phyloP scores from a whole-genome alignment of 306 rosid genomes.

The Dryas alaskensis region DNA sequence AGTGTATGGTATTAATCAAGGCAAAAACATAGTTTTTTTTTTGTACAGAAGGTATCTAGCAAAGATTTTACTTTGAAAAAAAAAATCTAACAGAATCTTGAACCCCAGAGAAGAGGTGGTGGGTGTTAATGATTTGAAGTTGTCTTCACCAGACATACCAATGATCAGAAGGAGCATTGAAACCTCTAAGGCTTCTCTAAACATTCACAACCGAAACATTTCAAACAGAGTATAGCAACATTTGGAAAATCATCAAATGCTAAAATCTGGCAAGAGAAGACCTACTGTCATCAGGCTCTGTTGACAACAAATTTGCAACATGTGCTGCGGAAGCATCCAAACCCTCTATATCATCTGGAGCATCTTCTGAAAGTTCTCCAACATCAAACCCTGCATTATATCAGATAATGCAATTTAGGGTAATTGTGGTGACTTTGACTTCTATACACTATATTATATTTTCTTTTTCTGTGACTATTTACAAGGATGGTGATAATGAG shows the following conservation, averaged over 20 bases:
- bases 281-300: slow-evolving; percentile 90
- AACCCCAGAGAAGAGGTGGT: not conserved
- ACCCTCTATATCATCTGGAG: slow-evolving; percentile 88
- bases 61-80: not conserved
- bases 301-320: slow-evolving; percentile 87
- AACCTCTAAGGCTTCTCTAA: not conserved
- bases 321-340: slow-evolving; percentile 93
- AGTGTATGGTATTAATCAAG: not conserved
- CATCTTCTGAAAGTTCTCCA: slow-evolving; percentile 81
- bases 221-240: not conserved
- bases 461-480: not conserved
- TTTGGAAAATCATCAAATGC: not conserved
- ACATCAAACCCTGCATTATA: slow-evolving; percentile 77
- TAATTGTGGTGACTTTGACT: not conserved
- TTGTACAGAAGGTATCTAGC: not conserved
- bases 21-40: not conserved
- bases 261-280: slow-evolving; percentile 33
- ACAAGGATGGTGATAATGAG: not conserved
- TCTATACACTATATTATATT: not conserved
- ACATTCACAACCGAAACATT: slow-evolving; percentile 2
- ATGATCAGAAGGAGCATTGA: not conserved
- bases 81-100: not conserved
- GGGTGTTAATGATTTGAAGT: not conserved
- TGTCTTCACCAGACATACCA: not conserved
- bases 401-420: slow-evolving; percentile 9